Conservation (phyloP, 2,329 filamentous ascomycete species). For the Myrmaecium sp. region DNA sequence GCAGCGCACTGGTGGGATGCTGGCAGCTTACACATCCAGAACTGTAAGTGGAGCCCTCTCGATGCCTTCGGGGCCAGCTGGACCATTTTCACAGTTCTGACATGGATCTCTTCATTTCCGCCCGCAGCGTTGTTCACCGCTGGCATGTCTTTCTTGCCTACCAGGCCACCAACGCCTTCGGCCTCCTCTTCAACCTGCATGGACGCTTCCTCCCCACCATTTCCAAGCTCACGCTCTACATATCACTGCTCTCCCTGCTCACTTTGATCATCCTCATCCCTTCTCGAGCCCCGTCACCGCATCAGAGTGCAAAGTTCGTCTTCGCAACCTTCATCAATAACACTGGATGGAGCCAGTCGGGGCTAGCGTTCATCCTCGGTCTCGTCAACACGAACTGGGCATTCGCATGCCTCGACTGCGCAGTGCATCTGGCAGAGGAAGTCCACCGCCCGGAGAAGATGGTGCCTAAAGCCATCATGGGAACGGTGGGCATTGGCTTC, state of each 20-base stretch:
- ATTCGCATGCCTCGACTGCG: slow-evolving; percentile 33
- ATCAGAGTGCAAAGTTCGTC: slow-evolving; percentile 31
- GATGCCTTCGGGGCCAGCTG: neutral
- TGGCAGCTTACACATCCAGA: slow-evolving; percentile 35
- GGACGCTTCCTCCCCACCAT: slow-evolving; percentile 20
- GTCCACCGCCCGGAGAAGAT: slow-evolving; percentile 28
- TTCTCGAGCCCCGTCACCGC: slow-evolving; percentile 23
- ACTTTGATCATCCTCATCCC: slow-evolving; percentile 33
- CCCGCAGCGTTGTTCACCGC: slow-evolving; percentile 13
- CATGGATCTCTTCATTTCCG: neutral
- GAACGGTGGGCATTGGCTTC: slow-evolving; percentile 32
- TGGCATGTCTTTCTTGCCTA: slow-evolving; percentile 28
- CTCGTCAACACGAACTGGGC: slow-evolving; percentile 34
- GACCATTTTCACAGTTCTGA: slow-evolving; percentile 1
- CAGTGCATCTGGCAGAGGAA: slow-evolving; percentile 35
- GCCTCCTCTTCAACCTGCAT: slow-evolving; percentile 32
- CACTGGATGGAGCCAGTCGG: slow-evolving; percentile 29
- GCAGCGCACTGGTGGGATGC: slow-evolving; percentile 32
- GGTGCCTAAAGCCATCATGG: slow-evolving; percentile 34
- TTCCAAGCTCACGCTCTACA: slow-evolving; percentile 28
- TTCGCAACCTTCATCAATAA: slow-evolving; percentile 36
- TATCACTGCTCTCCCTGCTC: slow-evolving; percentile 29
- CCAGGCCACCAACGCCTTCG: slow-evolving; percentile 30
- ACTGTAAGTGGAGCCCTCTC: slow-evolving; percentile 24
- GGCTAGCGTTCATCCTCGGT: slow-evolving; percentile 35